phyloP scores from a whole-genome alignment of 1,284 basidiomycete genomes.

The Farysia itapuensis region DNA sequence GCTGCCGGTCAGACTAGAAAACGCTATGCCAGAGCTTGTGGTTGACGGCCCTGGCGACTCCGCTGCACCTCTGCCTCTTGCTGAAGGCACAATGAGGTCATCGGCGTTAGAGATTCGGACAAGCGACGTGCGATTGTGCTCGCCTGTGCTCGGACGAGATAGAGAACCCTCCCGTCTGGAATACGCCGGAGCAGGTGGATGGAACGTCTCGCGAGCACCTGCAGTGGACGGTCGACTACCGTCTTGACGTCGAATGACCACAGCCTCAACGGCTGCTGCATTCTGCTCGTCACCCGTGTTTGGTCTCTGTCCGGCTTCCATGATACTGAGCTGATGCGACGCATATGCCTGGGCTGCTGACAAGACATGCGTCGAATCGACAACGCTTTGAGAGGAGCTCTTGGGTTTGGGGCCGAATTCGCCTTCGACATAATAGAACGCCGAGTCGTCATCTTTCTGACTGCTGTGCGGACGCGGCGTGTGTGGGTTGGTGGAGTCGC shows the following conservation, averaged over 20 bases:
- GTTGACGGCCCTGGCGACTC: too few relatives aligned
- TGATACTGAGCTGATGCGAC: conserved; percentile 16
- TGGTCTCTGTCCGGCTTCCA: conserved; percentile 22
- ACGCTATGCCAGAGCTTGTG: too few relatives aligned
- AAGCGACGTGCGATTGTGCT: not conserved
- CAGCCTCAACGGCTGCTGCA: too few relatives aligned
- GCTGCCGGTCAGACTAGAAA: too few relatives aligned
- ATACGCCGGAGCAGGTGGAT: not conserved
- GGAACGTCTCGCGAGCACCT: not conserved
- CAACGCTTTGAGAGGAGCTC: too few relatives aligned
- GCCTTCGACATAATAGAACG: conserved; percentile 31
- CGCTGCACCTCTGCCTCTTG: too few relatives aligned
- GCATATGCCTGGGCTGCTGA: conserved; percentile 2
- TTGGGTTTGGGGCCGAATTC: conserved; percentile 20
- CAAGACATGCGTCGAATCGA: too few relatives aligned
- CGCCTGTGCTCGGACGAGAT: not conserved
- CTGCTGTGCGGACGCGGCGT: not conserved
- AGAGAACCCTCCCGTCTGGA: not conserved
- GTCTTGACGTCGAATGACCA: not conserved
- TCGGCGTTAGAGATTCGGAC: too few relatives aligned
- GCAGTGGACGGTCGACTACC: not conserved
- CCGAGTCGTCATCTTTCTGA: conserved; percentile 9
- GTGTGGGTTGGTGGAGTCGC: not conserved
- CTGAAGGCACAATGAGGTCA: too few relatives aligned
- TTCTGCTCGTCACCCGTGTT: too few relatives aligned